phyloP scores from a whole-genome alignment of 2,329 filamentous ascomycete species.

The Aspergillus awamori region DNA sequence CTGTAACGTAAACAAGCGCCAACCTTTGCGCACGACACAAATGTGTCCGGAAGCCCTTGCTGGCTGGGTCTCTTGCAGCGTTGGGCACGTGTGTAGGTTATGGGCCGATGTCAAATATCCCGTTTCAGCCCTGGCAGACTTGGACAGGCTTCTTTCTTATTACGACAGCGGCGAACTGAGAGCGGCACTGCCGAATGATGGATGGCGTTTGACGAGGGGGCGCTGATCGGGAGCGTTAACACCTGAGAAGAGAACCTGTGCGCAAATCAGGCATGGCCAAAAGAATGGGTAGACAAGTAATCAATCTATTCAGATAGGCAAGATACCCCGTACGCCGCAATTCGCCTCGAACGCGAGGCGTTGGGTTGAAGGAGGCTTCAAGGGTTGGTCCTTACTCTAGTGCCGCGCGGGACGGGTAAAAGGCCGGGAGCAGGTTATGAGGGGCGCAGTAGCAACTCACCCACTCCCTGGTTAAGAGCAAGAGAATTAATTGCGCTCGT shows the following conservation, averaged over 20 bases:
- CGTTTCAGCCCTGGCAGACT: background rate
- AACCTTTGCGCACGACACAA: background rate
- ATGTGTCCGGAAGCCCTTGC: background rate
- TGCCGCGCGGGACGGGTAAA: background rate
- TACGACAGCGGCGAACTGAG: background rate
- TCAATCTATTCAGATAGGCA: background rate
- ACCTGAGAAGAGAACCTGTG: background rate
- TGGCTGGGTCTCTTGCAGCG: background rate
- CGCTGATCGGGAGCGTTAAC: background rate
- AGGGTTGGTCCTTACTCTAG: background rate
- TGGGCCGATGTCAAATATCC: background rate
- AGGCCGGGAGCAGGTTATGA: background rate
- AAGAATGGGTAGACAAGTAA: background rate
- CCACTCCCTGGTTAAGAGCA: too few species aligned
- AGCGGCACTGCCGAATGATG: background rate
- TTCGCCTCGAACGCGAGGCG: constrained; percentile 1
- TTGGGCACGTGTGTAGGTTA: background rate
- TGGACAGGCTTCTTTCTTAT: background rate
- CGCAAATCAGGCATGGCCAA: background rate
- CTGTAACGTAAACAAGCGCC: background rate
- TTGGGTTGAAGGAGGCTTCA: constrained; percentile 6
- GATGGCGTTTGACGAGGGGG: background rate
- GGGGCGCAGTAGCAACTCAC: too few species aligned
- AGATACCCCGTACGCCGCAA: background rate
- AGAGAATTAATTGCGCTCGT: background rate